These are phyloP conservation scores for Lachancea meyersii DNA, from an alignment of 805 yeast species.

Conservation along the genomic window DNA sequence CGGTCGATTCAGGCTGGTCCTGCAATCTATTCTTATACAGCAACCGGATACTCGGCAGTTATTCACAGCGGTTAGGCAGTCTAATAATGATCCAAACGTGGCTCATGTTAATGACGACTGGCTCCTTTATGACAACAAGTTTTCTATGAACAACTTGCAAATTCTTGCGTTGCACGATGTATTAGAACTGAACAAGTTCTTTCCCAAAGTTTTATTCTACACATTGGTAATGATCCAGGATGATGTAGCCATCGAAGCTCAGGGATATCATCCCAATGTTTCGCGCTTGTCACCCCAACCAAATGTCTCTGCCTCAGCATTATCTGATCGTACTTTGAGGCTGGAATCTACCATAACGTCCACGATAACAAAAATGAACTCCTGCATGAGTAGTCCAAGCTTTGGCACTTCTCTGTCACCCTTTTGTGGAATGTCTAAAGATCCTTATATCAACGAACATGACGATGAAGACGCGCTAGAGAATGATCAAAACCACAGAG, in stretches of 20 bases:
- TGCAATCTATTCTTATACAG: conserved; percentile 30
- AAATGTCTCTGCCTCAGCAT: conserved; percentile 1
- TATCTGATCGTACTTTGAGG: conserved; percentile 6
- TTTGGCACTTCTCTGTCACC: conserved; percentile 3
- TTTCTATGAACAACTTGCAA: conserved; percentile 34
- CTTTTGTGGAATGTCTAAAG: conserved; percentile 8
- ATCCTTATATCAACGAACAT: too few relatives aligned
- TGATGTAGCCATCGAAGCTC: conserved; percentile 7
- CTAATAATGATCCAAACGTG: conserved; percentile 22
- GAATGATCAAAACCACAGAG: not conserved
- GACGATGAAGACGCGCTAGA: conserved; percentile 18
- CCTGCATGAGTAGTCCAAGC: not conserved
- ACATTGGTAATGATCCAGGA: conserved; percentile 10
- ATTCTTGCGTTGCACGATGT: conserved; percentile 33
- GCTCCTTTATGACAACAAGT: conserved; percentile 36
- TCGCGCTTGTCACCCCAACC: conserved; percentile 1
- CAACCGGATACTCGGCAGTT: conserved; percentile 23
- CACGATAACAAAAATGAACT: conserved; percentile 1
- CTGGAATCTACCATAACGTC: conserved; percentile 1
- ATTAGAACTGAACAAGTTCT: conserved; percentile 23
- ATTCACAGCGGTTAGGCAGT: conserved; percentile 31
- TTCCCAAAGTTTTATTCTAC: conserved; percentile 33
- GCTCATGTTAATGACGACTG: conserved; percentile 37
- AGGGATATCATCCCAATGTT: conserved; percentile 4
- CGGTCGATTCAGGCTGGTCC: conserved; percentile 31